A percentile compares a stretch with the other conserved stretches of the same genome.
These are phyloP conservation scores for Wickerhamomyces ciferrii DNA, from an alignment of 805 yeast species.

Conservation along the genomic window DNA sequence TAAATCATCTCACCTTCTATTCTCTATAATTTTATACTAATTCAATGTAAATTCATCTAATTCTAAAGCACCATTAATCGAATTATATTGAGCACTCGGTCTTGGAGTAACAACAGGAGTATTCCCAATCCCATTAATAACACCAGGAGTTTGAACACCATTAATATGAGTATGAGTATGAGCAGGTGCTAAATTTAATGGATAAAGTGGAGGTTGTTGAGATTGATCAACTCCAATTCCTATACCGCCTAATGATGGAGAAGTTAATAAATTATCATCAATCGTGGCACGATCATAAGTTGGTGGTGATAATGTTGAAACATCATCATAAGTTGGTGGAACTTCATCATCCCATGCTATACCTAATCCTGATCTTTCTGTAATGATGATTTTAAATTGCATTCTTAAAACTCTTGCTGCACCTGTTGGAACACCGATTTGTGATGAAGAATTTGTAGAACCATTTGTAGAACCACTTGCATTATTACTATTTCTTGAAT, in stretches of 20 bases:
- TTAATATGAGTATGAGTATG: conserved; percentile 19
- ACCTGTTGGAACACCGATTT: conserved; percentile 79
- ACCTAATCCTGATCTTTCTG: conserved; percentile 93
- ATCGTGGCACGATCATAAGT: conserved; percentile 44
- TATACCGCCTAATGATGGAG: not conserved
- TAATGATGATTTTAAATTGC: conserved; percentile 82
- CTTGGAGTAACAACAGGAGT: conserved; percentile 32
- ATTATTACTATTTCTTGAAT: conserved; percentile 1
- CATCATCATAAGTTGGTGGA: conserved; percentile 92
- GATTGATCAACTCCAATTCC: not conserved
- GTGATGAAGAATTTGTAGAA: not conserved
- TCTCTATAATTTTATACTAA: not conserved
- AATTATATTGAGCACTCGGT: conserved; percentile 18
- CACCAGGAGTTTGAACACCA: conserved; percentile 27
- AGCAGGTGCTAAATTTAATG: conserved; percentile 19
- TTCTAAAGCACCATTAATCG: conserved; percentile 20
- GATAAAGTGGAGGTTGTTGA: conserved; percentile 22
- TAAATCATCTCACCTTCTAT: not conserved
- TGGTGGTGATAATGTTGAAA: conserved; percentile 83
- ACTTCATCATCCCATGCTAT: conserved; percentile 99
- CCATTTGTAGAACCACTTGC: not conserved
- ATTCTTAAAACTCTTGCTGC: conserved; percentile 91
- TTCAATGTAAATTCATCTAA: conserved; percentile 3
- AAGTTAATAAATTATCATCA: conserved; percentile 4
- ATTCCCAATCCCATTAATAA: conserved; percentile 37